Evolutionary conservation across 768 basidiomycete species (phyloP).

Genomic region (Harrya chromipes): DNA sequence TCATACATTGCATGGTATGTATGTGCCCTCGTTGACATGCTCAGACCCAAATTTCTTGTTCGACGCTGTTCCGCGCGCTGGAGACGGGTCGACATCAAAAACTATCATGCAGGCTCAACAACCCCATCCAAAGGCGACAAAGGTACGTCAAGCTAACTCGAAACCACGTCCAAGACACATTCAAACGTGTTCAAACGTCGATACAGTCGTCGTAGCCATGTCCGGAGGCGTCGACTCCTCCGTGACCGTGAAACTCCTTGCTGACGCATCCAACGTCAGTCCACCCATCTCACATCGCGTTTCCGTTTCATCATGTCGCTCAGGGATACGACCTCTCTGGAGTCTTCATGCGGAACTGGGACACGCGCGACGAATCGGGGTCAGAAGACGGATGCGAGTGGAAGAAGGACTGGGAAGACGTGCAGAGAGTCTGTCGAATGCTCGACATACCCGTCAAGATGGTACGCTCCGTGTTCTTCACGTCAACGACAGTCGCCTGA

Average conservation of each 20-base stretch:
- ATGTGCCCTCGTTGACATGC: background rate
- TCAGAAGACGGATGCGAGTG: conserved; percentile 88
- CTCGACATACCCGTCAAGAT: conserved; percentile 72
- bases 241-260: conserved; percentile 75
- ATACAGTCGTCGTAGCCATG: conserved; percentile 84
- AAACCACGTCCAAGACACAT: background rate
- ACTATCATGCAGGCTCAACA: conserved; percentile 16
- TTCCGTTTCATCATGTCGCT: background rate
- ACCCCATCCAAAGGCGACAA: conserved; percentile 29
- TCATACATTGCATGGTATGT: too few relatives aligned
- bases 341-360: conserved; percentile 97
- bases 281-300: background rate
- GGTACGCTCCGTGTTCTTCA: conserved; percentile 37
- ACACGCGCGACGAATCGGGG: conserved; percentile 76
- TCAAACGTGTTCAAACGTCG: background rate
- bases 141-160: conserved; percentile 5
- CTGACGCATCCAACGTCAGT: conserved; percentile 50
- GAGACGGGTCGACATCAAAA: conserved; percentile 1
- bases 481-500: conserved; percentile 4
- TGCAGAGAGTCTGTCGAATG: conserved; percentile 70
- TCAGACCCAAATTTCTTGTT: conserved; percentile 7
- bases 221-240: conserved; percentile 96
- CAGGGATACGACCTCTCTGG: conserved; percentile 83
- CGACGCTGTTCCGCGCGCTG: conserved; percentile 9
- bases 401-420: conserved; percentile 95